Evolutionary conservation across 768 basidiomycete genomes (phyloP), one percentile per base, ranked within the genome.

Genomic region (Cystoderma amianthinum): DNA sequence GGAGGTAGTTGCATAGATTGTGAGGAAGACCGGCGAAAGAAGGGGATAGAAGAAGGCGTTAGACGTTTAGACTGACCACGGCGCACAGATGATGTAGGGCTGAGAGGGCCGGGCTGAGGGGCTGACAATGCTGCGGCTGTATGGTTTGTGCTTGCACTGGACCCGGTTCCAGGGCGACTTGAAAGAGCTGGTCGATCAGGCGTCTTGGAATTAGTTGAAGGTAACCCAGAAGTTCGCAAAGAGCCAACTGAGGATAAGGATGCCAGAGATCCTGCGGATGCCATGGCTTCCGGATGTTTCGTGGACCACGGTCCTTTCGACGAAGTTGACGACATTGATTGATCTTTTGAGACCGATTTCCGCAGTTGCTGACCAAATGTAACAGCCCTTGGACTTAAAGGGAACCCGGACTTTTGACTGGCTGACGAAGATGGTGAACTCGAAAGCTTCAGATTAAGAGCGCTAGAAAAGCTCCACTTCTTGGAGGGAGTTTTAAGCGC

Each of bases 391-490:
- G 85, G 83, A 51, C 84, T 86, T 39, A 80, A 56, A 10, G 81
- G 74, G 45, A 80, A 76, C 13, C 66, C 60, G 21, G 79, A 66
- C 32, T 78, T 76, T 48, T 78, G 63, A 62, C 55, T 62, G 40
- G 80, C 76, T 32, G 73, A 69, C 13, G 69, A 70, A 15, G 80
- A 80, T 37, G 83, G 79, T 19, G 80, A 82, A 44, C 74, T 74
- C 11, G 80, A 74, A 38, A 88, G 61, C 55, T 76, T 87, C 58
- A 86, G 73, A 49, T 85, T 88, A 3, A 93, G 65, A 17, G 85
- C 87, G 47, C 75, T 84, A n/a, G 87, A 85, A 59, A 94, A 86
- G 57, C 90, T 93, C 91, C 91, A 94, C 61, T 94, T 94, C 74
- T 92, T 93, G n/a, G 86, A 89, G 23, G 90, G 89, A 2, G 86